Evolutionary conservation across 306 rosid species (phyloP).

Genomic region (Benincasa hispida): DNA sequence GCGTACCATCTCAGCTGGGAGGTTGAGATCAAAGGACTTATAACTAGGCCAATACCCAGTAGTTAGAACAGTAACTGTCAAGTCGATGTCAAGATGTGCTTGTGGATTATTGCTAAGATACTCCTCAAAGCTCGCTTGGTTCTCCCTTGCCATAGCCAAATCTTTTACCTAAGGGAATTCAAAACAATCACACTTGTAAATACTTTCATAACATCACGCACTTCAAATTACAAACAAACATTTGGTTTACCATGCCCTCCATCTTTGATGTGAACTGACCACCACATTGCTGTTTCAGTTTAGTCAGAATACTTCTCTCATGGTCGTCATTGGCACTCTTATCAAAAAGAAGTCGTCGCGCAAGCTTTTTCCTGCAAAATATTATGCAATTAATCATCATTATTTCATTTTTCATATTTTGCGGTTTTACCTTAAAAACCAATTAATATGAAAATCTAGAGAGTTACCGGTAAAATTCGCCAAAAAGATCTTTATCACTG

Average conservation of each 20-base stretch:
- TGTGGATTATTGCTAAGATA: constrained; percentile 22
- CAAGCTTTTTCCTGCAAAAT: constrained; percentile 39
- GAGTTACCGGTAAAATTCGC: constrained; percentile 34
- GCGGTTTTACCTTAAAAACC: not conserved
- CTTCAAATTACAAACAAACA: not conserved
- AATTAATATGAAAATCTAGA: not conserved
- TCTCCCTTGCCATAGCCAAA: constrained; percentile 40
- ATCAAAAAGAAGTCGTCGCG: constrained; percentile 44
- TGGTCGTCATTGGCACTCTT: constrained; percentile 47
- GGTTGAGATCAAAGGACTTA: constrained; percentile 41
- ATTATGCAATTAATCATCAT: not conserved
- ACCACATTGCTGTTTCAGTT: constrained; percentile 44
- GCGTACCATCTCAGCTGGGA: constrained; percentile 40
- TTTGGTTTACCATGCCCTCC: constrained; percentile 37
- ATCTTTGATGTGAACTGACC: constrained; percentile 48
- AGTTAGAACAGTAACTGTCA: constrained; percentile 41
- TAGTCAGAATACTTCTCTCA: constrained; percentile 42
- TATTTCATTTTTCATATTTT: not conserved
- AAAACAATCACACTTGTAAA: not conserved
- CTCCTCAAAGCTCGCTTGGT: constrained; percentile 37
- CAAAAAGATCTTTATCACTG: constrained; percentile 45
- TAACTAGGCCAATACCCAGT: constrained; percentile 50
- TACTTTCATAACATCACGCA: not conserved
- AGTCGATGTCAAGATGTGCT: constrained; percentile 32
- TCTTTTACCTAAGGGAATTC: constrained; percentile 26